Evolutionary conservation across 2,329 filamentous ascomycete genomes (phyloP).

Genomic region (Spiromastix sp.): DNA sequence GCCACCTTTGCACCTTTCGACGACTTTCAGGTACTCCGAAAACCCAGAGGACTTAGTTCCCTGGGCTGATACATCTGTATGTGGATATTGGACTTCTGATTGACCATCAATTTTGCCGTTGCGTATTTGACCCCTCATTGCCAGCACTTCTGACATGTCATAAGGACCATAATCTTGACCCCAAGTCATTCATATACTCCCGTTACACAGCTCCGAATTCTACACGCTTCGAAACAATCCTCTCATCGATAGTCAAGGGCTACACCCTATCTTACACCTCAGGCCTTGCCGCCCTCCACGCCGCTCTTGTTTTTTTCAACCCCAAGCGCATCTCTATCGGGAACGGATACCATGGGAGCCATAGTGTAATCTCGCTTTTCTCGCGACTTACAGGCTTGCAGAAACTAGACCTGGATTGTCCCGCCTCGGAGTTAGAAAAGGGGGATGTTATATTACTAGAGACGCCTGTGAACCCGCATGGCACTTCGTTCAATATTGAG

Average conservation of each 20-base stretch:
- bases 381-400: slow-evolving; percentile 64
- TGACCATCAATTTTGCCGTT: too few relatives aligned
- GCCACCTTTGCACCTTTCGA: slow-evolving; percentile 81
- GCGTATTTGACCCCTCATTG: too few relatives aligned
- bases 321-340: slow-evolving; percentile 74
- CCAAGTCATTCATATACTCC: slow-evolving; percentile 64
- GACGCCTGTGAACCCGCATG: slow-evolving; percentile 86
- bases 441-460: slow-evolving; percentile 88
- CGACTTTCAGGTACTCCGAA: slow-evolving; percentile 72
- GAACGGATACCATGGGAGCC: slow-evolving; percentile 85
- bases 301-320: slow-evolving; percentile 71
- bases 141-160: slow-evolving; percentile 1
- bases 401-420: slow-evolving; percentile 60
- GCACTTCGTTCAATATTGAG: slow-evolving; percentile 64
- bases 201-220: slow-evolving; percentile 68
- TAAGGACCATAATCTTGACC: slow-evolving; percentile 9
- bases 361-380: slow-evolving; percentile 68
- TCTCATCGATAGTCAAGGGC: slow-evolving; percentile 57
- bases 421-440: slow-evolving; percentile 52
- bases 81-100: too few relatives aligned
- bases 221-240: slow-evolving; percentile 73
- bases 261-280: slow-evolving; percentile 70
- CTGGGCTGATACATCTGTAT: slow-evolving; percentile 44
- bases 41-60: slow-evolving; percentile 57
- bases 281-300: slow-evolving; percentile 81